Conservation (phyloP, 164 flowering plant species). For the Umbilicus rupestris region DNA sequence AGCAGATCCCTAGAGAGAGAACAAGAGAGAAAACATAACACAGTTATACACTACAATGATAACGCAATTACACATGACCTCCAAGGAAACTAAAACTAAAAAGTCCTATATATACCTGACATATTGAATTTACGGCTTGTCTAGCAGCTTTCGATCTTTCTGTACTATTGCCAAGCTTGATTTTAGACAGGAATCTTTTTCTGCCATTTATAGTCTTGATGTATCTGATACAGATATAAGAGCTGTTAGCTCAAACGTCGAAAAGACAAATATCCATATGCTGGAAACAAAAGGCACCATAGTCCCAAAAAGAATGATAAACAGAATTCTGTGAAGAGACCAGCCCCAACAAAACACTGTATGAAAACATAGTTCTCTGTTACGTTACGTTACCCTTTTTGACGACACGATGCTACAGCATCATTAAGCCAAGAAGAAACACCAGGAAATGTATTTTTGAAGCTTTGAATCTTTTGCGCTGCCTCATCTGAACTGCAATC, state of each 20-base stretch:
- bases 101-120: conserved; percentile 50
- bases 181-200: conserved; percentile 77
- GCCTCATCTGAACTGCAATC: conserved; percentile 77
- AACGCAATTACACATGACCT: background rate
- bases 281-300: background rate
- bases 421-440: conserved; percentile 87
- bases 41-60: background rate
- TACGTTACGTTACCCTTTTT: conserved; percentile 48
- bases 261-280: background rate
- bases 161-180: conserved; percentile 59
- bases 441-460: conserved; percentile 77
- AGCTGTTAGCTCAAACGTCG: background rate
- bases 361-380: too few relatives aligned
- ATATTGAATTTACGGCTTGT: conserved; percentile 96
- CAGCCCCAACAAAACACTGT: too few relatives aligned
- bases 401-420: conserved; percentile 60
- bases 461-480: conserved; percentile 62
- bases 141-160: conserved; percentile 97
- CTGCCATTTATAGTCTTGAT: conserved; percentile 80
- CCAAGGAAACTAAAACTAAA: background rate
- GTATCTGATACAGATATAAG: conserved; percentile 34
- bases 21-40: conserved; percentile 5
- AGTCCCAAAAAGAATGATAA: background rate
- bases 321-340: background rate
- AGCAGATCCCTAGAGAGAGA: conserved; percentile 71